phyloP scores from a whole-genome alignment of 495 filamentous ascomycete species.

The Penicillium cinerascens region DNA sequence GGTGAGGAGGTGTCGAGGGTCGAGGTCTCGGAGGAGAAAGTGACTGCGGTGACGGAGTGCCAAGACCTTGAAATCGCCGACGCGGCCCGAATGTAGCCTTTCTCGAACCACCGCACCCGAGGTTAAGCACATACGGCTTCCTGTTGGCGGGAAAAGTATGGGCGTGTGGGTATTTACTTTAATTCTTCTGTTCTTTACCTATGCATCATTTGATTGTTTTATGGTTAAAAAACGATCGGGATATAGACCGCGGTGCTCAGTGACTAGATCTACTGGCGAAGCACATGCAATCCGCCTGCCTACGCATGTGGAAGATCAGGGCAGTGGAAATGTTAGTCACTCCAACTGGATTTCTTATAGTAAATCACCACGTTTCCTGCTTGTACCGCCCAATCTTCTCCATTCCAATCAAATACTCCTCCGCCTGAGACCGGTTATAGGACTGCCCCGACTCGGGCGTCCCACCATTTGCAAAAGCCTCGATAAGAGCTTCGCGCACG shows the following conservation, averaged over 20 bases:
- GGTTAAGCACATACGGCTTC: slow-evolving; percentile 28
- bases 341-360: neutral
- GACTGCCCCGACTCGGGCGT: slow-evolving; percentile 19
- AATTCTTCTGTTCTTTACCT: neutral
- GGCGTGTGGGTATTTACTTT: neutral
- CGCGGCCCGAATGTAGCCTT: slow-evolving; percentile 38
- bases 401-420: slow-evolving; percentile 55
- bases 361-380: slow-evolving; percentile 71
- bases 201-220: neutral
- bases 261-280: neutral
- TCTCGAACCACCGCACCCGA: slow-evolving; percentile 29
- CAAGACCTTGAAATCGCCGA: slow-evolving; percentile 33
- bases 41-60: slow-evolving; percentile 32
- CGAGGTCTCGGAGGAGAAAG: slow-evolving; percentile 13
- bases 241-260: neutral
- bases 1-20: slow-evolving; percentile 5
- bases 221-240: neutral
- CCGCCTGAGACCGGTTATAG: slow-evolving; percentile 48
- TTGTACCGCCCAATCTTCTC: slow-evolving; percentile 69
- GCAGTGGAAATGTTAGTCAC: neutral
- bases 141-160: neutral
- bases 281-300: neutral
- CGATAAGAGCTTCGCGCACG: slow-evolving; percentile 76
- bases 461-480: slow-evolving; percentile 54
- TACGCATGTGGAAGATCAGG: neutral